Percentiles rank a stretch among this genome's conserved stretches.
Conservation (phyloP, 305 asterid species). For the Ilex paraguariensis region DNA sequence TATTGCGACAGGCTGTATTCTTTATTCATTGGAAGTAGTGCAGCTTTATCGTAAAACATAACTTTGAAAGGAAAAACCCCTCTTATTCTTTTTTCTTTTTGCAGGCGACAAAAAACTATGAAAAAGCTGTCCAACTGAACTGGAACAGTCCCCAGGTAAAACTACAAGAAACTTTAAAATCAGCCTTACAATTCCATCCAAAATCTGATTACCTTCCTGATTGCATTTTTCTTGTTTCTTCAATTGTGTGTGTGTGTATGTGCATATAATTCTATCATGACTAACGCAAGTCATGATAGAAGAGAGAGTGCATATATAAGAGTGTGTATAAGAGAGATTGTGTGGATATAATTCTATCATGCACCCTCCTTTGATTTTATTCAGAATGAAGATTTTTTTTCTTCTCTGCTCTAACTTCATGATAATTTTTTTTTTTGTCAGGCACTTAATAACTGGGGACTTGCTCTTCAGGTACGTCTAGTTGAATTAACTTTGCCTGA, state of each 20-base stretch:
- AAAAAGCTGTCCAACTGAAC: conserved; percentile 93
- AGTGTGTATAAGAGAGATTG: too few relatives aligned
- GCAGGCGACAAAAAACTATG: conserved; percentile 94
- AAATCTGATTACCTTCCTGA: background rate
- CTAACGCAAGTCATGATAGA: too few relatives aligned
- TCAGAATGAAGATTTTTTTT: background rate
- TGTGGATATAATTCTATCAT: background rate
- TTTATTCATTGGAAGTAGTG: too few relatives aligned
- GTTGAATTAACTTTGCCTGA: conserved; percentile 3
- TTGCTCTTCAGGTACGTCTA: conserved; percentile 88
- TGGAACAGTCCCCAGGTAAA: conserved; percentile 99
- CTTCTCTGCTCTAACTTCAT: conserved; percentile 14
- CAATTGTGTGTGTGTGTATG: background rate
- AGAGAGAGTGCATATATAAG: too few relatives aligned
- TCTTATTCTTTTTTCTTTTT: conserved; percentile 15
- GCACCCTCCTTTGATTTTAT: background rate
- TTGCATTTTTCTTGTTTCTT: background rate
- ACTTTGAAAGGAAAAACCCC: background rate
- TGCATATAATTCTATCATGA: too few relatives aligned
- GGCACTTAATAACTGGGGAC: conserved; percentile 99
- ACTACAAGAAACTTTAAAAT: background rate
- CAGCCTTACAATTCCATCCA: background rate
- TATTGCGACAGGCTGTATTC: too few relatives aligned
- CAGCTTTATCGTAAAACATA: too few relatives aligned
- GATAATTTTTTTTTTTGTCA: conserved; percentile 20